Conservation (phyloP, 2,329 filamentous ascomycete genomes). For the Leptographium galeiforme region DNA sequence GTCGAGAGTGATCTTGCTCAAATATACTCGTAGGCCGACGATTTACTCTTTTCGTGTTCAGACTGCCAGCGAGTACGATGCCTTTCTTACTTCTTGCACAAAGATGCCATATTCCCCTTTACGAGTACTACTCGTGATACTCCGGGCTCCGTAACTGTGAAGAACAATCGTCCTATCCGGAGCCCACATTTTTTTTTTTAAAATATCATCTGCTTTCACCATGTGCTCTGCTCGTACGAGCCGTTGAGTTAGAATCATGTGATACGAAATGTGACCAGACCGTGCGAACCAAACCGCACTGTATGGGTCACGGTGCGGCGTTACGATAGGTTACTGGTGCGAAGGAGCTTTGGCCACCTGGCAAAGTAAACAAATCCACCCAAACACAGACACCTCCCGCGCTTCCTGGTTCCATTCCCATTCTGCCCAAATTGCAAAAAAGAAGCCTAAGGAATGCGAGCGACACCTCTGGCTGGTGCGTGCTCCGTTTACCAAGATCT, state of each 20-base stretch:
- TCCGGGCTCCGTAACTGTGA: too few species aligned
- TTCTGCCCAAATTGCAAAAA: not conserved
- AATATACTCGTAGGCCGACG: too few species aligned
- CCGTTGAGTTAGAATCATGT: not conserved
- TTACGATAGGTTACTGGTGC: not conserved
- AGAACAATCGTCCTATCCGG: too few species aligned
- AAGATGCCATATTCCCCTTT: too few species aligned
- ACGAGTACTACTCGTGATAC: too few species aligned
- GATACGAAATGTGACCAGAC: not conserved
- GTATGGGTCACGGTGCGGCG: not conserved
- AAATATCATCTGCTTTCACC: too few species aligned
- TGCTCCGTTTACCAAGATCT: not conserved
- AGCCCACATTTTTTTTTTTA: too few species aligned
- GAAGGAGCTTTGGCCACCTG: not conserved
- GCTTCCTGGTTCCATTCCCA: not conserved
- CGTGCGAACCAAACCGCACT: not conserved
- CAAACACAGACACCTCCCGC: not conserved
- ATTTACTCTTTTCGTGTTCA: too few species aligned
- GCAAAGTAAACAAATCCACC: constrained; percentile 2
- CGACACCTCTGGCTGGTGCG: not conserved
- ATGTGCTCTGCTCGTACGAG: not conserved
- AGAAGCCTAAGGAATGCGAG: not conserved
- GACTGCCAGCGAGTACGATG: too few species aligned
- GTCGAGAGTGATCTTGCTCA: too few species aligned
- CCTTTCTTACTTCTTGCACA: too few species aligned